Conservation (phyloP, 1,284 basidiomycete species). For the Exobasidium cylindrosporum region DNA sequence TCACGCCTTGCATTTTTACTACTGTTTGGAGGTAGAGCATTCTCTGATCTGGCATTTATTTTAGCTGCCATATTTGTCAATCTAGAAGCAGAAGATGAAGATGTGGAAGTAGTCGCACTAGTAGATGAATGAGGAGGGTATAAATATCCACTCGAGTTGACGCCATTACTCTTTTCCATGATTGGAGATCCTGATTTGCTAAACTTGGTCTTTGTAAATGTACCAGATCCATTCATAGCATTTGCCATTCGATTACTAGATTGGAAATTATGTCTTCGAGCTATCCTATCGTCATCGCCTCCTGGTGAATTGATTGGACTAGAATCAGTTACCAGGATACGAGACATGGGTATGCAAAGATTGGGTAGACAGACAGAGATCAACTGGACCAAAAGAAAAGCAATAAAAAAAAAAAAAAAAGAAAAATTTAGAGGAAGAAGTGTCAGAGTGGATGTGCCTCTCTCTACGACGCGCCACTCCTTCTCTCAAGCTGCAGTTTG, state of each 20-base stretch:
- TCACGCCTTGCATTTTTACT: background rate
- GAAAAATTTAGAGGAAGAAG: background rate
- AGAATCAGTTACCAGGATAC: slow-evolving; percentile 1
- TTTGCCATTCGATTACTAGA: background rate
- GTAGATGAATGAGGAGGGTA: no score
- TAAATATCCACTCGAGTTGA: background rate
- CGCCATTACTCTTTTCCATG: background rate
- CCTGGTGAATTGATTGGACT: background rate
- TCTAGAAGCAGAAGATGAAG: background rate
- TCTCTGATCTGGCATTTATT: background rate
- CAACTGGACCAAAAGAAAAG: background rate
- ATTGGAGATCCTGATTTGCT: background rate
- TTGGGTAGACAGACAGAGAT: background rate
- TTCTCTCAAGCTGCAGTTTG: no score
- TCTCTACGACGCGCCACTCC: background rate
- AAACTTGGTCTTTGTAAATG: background rate
- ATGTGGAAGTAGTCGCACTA: background rate
- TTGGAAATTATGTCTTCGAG: background rate
- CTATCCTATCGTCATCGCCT: background rate
- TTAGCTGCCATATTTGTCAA: background rate
- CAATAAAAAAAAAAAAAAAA: background rate
- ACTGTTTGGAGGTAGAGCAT: background rate
- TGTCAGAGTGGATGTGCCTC: background rate
- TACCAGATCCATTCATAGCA: background rate
- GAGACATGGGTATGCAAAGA: background rate